Percentiles rank a stretch among this genome's conserved stretches.
Evolutionary conservation across 2,329 filamentous ascomycete species (phyloP).

Genomic region (Talaromyces piceae): DNA sequence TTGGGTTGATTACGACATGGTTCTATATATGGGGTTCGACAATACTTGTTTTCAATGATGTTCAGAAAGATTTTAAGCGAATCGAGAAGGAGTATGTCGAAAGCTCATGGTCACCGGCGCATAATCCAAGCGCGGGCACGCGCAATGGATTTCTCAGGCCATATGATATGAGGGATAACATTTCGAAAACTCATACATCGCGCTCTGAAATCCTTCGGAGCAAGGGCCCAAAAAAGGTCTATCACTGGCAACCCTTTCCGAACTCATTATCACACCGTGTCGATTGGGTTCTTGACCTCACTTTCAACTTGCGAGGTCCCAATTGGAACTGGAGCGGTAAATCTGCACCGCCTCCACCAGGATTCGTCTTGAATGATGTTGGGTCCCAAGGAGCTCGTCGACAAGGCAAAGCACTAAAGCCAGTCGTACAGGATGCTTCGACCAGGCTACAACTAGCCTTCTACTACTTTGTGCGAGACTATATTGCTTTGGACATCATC

Average conservation of each 20-base stretch:
- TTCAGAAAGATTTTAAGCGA: conserved; percentile 48
- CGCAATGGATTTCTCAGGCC: neutral
- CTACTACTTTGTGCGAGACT: conserved; percentile 46
- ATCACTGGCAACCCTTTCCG: conserved; percentile 51
- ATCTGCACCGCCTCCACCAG: conserved; percentile 33
- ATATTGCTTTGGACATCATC: conserved; percentile 62
- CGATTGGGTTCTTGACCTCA: conserved; percentile 51
- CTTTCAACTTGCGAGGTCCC: conserved; percentile 52
- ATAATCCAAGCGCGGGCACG: neutral
- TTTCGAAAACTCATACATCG: neutral
- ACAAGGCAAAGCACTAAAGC: conserved; percentile 11
- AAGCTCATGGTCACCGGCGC: neutral
- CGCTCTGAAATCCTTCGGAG: neutral
- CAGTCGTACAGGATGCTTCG: conserved; percentile 29
- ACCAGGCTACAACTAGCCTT: conserved; percentile 43
- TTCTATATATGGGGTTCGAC: conserved; percentile 46
- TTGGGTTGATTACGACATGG: conserved; percentile 50
- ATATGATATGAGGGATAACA: neutral
- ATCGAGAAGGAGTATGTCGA: conserved; percentile 38
- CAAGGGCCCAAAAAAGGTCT: conserved; percentile 16
- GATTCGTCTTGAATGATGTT: conserved; percentile 20
- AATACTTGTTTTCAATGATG: conserved; percentile 50
- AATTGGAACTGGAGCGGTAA: conserved; percentile 54
- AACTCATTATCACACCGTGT: conserved; percentile 44
- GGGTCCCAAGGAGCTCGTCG: conserved; percentile 3